Conservation (phyloP, 148 eudicot species). For the Vaccinium darrowii region DNA sequence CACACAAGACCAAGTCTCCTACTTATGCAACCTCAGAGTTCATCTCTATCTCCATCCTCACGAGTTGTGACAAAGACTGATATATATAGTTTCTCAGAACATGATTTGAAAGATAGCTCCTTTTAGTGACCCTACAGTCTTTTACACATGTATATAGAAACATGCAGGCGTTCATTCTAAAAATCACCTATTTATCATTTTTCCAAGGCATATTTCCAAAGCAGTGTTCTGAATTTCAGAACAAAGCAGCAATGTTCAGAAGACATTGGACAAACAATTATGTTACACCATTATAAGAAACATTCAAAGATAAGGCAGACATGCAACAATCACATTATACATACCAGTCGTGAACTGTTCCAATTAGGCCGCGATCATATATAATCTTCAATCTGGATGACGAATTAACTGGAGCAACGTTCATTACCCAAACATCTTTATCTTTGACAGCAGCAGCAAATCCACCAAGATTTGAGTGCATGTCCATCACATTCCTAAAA, state of each 20-base stretch:
- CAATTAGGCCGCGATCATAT: conserved; percentile 73
- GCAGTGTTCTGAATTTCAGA: conserved; percentile 7
- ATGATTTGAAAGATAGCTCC: neutral
- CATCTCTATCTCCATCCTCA: neutral
- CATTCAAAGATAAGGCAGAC: neutral
- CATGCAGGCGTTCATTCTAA: neutral
- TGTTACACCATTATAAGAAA: neutral
- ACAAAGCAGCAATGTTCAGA: conserved; percentile 1
- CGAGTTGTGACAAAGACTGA: neutral
- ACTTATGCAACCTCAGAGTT: neutral
- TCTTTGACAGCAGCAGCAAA: conserved; percentile 70
- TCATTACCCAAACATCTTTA: conserved; percentile 80
- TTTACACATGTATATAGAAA: neutral
- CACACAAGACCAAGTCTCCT: neutral
- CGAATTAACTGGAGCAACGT: conserved; percentile 59
- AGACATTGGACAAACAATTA: neutral
- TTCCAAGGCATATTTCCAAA: neutral
- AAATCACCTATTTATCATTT: neutral
- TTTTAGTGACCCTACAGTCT: neutral
- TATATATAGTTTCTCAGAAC: neutral
- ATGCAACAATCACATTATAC: neutral
- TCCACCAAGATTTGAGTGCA: conserved; percentile 77
- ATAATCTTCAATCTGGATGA: conserved; percentile 56
- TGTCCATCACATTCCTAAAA: conserved; percentile 75
- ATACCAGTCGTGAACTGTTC: conserved; percentile 76